phyloP scores from a whole-genome alignment of 768 basidiomycete genomes.

The Naganishia vaughanmartiniae region DNA sequence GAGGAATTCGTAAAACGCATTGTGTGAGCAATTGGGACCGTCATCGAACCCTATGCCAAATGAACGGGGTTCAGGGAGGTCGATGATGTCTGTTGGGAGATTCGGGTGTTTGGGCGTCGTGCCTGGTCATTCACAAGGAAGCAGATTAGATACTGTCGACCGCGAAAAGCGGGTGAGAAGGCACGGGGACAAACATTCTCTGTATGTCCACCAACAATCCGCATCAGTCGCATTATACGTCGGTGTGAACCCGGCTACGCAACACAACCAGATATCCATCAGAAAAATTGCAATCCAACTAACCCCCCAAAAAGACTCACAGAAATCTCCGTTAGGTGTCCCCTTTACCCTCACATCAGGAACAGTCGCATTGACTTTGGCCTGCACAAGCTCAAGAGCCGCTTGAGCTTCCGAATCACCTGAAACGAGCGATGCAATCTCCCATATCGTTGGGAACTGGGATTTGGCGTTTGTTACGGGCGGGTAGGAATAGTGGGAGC shows the following conservation, averaged over 20 bases:
- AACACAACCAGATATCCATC: conserved; percentile 18
- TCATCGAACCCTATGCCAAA: conserved; percentile 54
- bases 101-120: conserved; percentile 40
- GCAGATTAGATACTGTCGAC: not conserved
- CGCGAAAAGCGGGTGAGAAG: not conserved
- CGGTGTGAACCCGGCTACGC: conserved; percentile 33
- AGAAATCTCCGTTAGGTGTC: conserved; percentile 46
- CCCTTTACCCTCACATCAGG: conserved; percentile 48
- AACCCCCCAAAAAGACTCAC: conserved; percentile 24
- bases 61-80: conserved; percentile 47
- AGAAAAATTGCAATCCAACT: not conserved
- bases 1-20: conserved; percentile 53
- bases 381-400: conserved; percentile 46
- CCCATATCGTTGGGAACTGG: conserved; percentile 47
- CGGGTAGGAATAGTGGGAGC: conserved; percentile 47
- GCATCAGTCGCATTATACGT: conserved; percentile 45
- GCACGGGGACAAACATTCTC: conserved; percentile 1
- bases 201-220: conserved; percentile 54
- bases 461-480: conserved; percentile 36
- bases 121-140: conserved; percentile 34
- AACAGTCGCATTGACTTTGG: conserved; percentile 40
- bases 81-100: conserved; percentile 45
- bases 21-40: conserved; percentile 53
- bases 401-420: conserved; percentile 45
- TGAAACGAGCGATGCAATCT: conserved; percentile 43